Evolutionary conservation across 1,284 basidiomycete species (phyloP), one percentile per base, ranked within the genome.

Genomic region (Cryptococcus sp.): DNA sequence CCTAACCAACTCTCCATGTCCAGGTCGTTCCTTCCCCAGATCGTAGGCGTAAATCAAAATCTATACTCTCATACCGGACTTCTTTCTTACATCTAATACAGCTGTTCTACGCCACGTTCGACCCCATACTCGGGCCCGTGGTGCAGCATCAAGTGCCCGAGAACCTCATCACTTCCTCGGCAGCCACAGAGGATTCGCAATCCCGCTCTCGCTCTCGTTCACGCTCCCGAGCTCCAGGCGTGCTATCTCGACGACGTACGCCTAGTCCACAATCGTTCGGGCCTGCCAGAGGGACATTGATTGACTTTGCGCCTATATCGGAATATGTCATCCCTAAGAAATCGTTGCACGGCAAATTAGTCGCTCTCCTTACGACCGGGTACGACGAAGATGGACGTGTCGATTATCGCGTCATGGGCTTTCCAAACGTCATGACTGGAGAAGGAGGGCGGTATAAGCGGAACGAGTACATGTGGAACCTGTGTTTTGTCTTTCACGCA

Each of bases 301-400:
- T 99, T 77, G 87, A 93, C 74, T 98, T 97, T 68, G 85, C 87
- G 47, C 87, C 92, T 61, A 87, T 99, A 54, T 90, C 90, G 17
- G 93, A 91, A 77, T 97, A 93, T 81, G 87, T 98, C 47, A 96
- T 99, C 52, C 95, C 95, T 2, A 89, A 87, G 41, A 87, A 87
- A 58, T 83, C 88, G 1, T 81, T 98, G 8, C 96, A 93, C 65
- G 93, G 93, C 10, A 84, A 92, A 61, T 84, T 99, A 16, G 89
- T 98, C 43, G 92, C 80, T 3, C 74, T 78, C 52, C 78, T 79
- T 5, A 70, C 72, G 6, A 57, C 62, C 0, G 74, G 69, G 39
- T 88, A 86, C 1, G 67, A 66, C 17, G 69, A 65, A 38, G 65
- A 61, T 11, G 62, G 61, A 6, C 56, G 44, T 47, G 59, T 56